Base-by-base conservation (phyloP, 1,284 basidiomycete genomes). In the Microbotryum silenes-acaulis region DNA sequence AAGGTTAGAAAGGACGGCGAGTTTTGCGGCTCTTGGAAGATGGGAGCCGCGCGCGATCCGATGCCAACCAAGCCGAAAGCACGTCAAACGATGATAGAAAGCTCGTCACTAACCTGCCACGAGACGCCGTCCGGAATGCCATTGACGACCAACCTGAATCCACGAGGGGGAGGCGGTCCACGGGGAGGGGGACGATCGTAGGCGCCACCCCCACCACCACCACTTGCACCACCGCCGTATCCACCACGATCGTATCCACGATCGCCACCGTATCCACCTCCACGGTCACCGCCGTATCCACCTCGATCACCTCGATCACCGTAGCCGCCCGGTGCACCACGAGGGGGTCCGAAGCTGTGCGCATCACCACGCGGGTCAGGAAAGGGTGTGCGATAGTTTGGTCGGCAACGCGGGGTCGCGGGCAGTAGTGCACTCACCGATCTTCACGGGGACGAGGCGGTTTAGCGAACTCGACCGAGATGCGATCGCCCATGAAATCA, bases 111-210 rank as follows among this genome's bases (percentile, higher is more conserved):
- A 83, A 97, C 92, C 91, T 97, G 92, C 92, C 92, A 97, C 77
- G 90, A 93, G 51, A 91, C 93, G 74, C 92, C 88, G 71, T 87
- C 84, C 68, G 89, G 88, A 66, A 97, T 82, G 63, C 89, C 89
- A 56, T 86, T 83, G 61, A 97, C 89, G 62, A 86, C 79, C 58
- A 96, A 79, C 70, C 91, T 86, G 68, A 87, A 83, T 88, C 92
- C 65, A 46, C 60, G 55, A 60, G 57, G 48, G 54, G 31, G 55
- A 23, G 52, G 59, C 5, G 60, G 66, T 12, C 55, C 57, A 46
- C 52, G 62, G 20, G 31, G 29, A 25, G 23, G 16, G 29, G 51
- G 51, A 27, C 60, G 56, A 50, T 62, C 54, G 62, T 25, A 53
- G 44, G 29, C 56, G 18, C 51, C n/a, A 14, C 52, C 31, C 49